A percentile compares a stretch with the other conserved stretches of the same genome.
Evolutionary conservation across 73 alveolate species (phyloP).

Genomic region (Paramecium biaurelia): DNA sequence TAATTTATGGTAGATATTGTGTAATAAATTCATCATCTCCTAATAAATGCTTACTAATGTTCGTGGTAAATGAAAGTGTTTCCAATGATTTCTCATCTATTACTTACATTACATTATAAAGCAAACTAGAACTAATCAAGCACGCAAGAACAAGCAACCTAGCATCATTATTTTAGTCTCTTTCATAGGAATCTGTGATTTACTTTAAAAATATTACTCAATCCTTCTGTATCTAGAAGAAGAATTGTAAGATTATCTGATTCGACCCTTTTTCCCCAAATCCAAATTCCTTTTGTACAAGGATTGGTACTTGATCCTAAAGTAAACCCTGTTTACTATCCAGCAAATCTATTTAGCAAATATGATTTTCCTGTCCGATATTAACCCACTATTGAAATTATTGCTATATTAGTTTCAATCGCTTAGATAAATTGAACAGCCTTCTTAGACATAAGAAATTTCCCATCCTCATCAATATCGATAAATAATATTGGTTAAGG

Average conservation of each 20-base stretch:
- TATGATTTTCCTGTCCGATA: slow-evolving; percentile 93
- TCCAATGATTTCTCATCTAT: slow-evolving; percentile 96
- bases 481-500: slow-evolving; percentile 7
- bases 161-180: slow-evolving; percentile 92
- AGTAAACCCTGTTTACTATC: neutral
- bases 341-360: slow-evolving; percentile 76
- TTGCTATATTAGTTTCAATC: slow-evolving; percentile 72
- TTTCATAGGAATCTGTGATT: slow-evolving; percentile 79
- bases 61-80: slow-evolving; percentile 46
- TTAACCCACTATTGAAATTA: slow-evolving; percentile 90
- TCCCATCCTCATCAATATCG: slow-evolving; percentile 37
- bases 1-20: slow-evolving; percentile 91
- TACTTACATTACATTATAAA: slow-evolving; percentile 95
- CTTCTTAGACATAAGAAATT: slow-evolving; percentile 9
- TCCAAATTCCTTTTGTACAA: slow-evolving; percentile 99
- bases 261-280: slow-evolving; percentile 95
- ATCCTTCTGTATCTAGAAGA: slow-evolving; percentile 90
- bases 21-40: slow-evolving; percentile 49
- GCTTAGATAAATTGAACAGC: slow-evolving; percentile 31
- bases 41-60: neutral
- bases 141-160: slow-evolving; percentile 89
- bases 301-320: slow-evolving; percentile 64
- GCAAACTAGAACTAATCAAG: slow-evolving; percentile 83
- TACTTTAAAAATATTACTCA: slow-evolving; percentile 90
- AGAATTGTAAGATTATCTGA: slow-evolving; percentile 81